Base-by-base conservation (phyloP, 495 filamentous ascomycete genomes). In the Hypoxylon lienhwacheense region DNA sequence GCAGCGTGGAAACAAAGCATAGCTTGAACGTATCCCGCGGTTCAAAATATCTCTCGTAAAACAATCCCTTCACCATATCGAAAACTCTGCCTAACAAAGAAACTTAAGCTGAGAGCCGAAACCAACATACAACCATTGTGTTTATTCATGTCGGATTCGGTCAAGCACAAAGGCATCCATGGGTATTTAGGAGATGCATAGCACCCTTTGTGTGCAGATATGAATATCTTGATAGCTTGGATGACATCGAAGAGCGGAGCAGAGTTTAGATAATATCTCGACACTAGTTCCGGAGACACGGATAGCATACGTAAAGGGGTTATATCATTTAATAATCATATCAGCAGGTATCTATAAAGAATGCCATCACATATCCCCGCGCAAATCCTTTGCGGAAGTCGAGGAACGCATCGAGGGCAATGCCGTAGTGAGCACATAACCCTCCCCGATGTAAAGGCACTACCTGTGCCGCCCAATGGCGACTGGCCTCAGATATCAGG, bases 401-500 rank as follows among this genome's bases (percentile, higher is more conserved):
- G 5, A n/a, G 46, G 46, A n/a, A 7, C 7, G 14, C 11, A 24
- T 1, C 6, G 2, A 3, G 44, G 43, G 2, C 22, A 54, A 26
- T 61, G 60, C 17, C 44, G 31, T 1, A 46, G 47, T 3, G 5
- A 15, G 2, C 64, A 66, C 32, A 22, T 61, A 19, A 29, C 47
- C 2, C 16, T 34, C 11, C 50, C 54, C n/a, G 19, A 15, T 1
- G 7, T 14, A 0, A 12, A 16, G 7, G 11, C 29, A 4, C 15
- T 58, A 22, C 39, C 31, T 17, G 3, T 11, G 1, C 25, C 42
- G 5, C n/a, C 2, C 1, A 6, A 2, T 4, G 47, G 15, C n/a
- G n/a, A n/a, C 1, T 64, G 47, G 50, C 64, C 64, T 1, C 49
- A 61, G 3, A 44, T 62, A n/a, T 37, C 44, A 19, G 61, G 61